A percentile compares a stretch with the other conserved stretches of the same genome.
Conservation (phyloP, 2,329 filamentous ascomycete genomes). For the Aaosphaeria arxii region DNA sequence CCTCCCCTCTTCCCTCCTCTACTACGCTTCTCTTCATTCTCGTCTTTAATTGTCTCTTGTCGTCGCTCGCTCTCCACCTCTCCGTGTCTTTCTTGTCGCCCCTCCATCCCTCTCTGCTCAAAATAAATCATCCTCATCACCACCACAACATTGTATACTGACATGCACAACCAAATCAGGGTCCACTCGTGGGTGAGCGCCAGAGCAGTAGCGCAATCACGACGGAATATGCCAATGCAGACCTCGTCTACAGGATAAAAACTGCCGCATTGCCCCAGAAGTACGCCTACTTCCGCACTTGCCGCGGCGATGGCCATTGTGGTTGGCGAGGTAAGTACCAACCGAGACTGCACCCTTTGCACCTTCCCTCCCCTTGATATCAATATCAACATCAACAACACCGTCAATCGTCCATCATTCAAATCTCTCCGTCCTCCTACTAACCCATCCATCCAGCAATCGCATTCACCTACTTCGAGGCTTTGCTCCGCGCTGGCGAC, state of each 20-base stretch:
- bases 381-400: neutral
- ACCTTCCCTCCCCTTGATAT: neutral
- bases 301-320: slow-evolving; percentile 92
- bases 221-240: slow-evolving; percentile 83
- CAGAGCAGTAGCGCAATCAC: slow-evolving; percentile 74
- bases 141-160: slow-evolving; percentile 4
- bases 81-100: neutral
- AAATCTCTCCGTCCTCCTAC: slow-evolving; percentile 4
- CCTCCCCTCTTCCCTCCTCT: neutral
- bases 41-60: neutral
- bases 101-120: neutral
- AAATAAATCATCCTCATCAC: neutral
- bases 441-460: slow-evolving; percentile 61
- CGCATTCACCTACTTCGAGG: slow-evolving; percentile 90
- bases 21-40: neutral
- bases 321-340: slow-evolving; percentile 84
- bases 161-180: slow-evolving; percentile 52
- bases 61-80: neutral
- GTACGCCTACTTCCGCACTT: slow-evolving; percentile 82
- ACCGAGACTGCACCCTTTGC: neutral
- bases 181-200: slow-evolving; percentile 76
- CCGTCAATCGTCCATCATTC: neutral
- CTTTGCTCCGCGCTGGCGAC: slow-evolving; percentile 67
- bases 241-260: slow-evolving; percentile 81
- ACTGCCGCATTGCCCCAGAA: slow-evolving; percentile 78